Base-by-base conservation (phyloP, 306 rosid genomes). In the Casuarina glauca region DNA sequence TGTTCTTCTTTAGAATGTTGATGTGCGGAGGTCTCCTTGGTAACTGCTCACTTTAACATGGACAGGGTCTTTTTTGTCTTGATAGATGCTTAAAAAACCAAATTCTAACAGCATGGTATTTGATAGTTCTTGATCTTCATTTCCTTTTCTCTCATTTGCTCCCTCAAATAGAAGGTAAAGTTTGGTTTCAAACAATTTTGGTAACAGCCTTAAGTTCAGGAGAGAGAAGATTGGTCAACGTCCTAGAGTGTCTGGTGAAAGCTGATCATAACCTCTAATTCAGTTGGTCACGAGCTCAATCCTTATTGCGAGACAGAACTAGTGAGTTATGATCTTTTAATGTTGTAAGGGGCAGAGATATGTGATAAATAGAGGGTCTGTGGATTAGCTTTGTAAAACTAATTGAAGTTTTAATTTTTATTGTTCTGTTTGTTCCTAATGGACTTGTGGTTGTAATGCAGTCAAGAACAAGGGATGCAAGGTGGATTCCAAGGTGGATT, bases 391-490 rank as follows among this genome's bases (percentile, higher is more conserved):
- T 16, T 32, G 50, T 6, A 42, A 67, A 67, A 42, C 15, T 42
- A 20, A 67, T 67, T 58, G 9, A 20, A 15, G 10, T 26, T 58
- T 1, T 4, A 10, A 42, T 42, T 8, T 58, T 36, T 20, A 13
- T n/a, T 13, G 2, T 4, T 20, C 10, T n/a, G 3, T 53, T 36
- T 71, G 32, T 67, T 83, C 50, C 52, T 67, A 54, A 70, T 58
- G 39, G 51, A 64, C 3, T 68, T 52, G 6, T 13, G 44, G 64
- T 67, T 74, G 54, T 77, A 6, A 74, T 76, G 85, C 80, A 87
- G 93, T 89, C n/a, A 83, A 85, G 80, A 73, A 67, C 49, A 82
- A 87, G 52, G 89, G 81, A 77, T 75, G 74, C 42, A 74, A 61
- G 20, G 72, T 74, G 74, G 86, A 85, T 57, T 39, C 82, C 42